Conservation (phyloP, 176 grass and related monocot genomes). For the Eragrostis nindensis region DNA sequence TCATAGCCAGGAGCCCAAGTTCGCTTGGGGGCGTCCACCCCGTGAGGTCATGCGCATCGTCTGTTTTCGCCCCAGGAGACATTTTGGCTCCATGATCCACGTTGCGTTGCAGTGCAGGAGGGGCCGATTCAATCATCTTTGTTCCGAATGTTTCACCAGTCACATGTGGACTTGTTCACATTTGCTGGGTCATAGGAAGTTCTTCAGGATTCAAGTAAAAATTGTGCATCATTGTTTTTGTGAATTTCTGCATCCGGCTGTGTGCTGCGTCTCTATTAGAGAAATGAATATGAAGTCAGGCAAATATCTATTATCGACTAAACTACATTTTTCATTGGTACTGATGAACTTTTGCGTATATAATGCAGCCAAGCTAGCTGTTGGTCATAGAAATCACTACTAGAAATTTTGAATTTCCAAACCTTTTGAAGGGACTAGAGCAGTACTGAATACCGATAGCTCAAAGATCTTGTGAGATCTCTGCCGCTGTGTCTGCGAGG, state of each 20-base stretch:
- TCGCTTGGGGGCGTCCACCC: too few species aligned
- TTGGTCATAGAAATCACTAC: neutral
- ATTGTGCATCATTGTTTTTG: too few species aligned
- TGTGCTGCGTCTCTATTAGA: too few species aligned
- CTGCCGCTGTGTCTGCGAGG: neutral
- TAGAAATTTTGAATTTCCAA: neutral
- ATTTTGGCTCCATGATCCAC: neutral
- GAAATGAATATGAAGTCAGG: too few species aligned
- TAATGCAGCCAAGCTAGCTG: neutral
- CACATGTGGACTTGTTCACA: neutral
- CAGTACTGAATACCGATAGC: neutral
- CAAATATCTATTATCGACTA: too few species aligned
- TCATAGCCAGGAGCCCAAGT: too few species aligned
- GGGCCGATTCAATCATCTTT: neutral
- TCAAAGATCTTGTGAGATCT: constrained; percentile 17
- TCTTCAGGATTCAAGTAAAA: neutral
- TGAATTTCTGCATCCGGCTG: too few species aligned
- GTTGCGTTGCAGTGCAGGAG: constrained; percentile 9
- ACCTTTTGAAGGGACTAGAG: neutral
- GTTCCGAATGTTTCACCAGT: too few species aligned
- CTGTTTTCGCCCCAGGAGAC: constrained; percentile 28
- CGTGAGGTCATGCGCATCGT: neutral
- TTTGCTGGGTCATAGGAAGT: neutral
- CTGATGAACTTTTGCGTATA: neutral
- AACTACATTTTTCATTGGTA: too few species aligned